Conservation (phyloP, 768 basidiomycete genomes). For the Porpolomopsis calyptriformis region DNA sequence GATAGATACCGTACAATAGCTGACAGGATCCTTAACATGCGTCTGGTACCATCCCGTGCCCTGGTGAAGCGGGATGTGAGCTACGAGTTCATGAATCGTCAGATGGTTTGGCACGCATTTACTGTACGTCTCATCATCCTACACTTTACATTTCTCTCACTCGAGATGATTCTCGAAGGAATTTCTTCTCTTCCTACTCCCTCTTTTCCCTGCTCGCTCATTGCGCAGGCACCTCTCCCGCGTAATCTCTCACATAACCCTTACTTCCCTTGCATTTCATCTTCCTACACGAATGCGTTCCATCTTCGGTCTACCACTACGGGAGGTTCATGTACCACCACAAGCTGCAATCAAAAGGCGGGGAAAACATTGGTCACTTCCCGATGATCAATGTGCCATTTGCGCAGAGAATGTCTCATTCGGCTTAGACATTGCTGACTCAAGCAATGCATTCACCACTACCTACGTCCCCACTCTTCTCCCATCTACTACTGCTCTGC, state of each 20-base stretch:
- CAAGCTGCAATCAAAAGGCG: constrained; percentile 16
- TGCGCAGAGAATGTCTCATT: constrained; percentile 62
- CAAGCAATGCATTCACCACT: background rate
- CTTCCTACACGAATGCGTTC: constrained; percentile 18
- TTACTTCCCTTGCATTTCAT: constrained; percentile 20
- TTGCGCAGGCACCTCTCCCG: constrained; percentile 48
- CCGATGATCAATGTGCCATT: constrained; percentile 76
- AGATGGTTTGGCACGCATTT: constrained; percentile 99
- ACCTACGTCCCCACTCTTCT: background rate
- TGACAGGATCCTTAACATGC: constrained; percentile 68
- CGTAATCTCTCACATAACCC: constrained; percentile 22
- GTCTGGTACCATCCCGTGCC: constrained; percentile 59
- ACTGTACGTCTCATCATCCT: constrained; percentile 48
- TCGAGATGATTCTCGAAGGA: constrained; percentile 45
- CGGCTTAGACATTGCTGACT: background rate
- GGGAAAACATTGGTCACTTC: constrained; percentile 63
- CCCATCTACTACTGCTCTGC: too few relatives aligned
- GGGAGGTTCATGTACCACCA: constrained; percentile 1
- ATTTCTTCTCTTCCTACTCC: constrained; percentile 87
- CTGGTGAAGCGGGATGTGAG: constrained; percentile 76
- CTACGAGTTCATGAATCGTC: constrained; percentile 98
- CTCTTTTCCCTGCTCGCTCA: constrained; percentile 62
- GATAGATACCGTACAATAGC: constrained; percentile 74
- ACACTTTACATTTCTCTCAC: background rate
- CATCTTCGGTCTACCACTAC: constrained; percentile 3